Conservation (phyloP, 768 basidiomycete genomes). For the Leccinum variicolor region DNA sequence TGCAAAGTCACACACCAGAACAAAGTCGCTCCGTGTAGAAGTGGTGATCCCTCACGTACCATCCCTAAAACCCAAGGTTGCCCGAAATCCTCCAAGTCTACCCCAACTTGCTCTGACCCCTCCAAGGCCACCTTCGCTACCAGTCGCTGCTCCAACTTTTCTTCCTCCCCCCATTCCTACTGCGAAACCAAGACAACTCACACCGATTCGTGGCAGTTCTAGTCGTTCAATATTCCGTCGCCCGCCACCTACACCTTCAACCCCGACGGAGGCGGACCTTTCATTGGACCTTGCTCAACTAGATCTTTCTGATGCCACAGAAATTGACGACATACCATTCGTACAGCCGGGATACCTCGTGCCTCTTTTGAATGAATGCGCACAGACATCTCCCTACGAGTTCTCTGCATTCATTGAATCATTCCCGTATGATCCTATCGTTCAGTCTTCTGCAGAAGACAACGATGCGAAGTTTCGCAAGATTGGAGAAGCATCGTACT, state of each 20-base stretch:
- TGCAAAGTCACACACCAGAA: slow-evolving; percentile 13
- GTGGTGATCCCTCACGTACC: slow-evolving; percentile 40
- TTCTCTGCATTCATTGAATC: slow-evolving; percentile 82
- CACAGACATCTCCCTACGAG: slow-evolving; percentile 65
- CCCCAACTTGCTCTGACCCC: slow-evolving; percentile 1
- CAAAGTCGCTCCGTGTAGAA: slow-evolving; percentile 31
- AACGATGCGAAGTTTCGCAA: slow-evolving; percentile 58
- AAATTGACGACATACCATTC: slow-evolving; percentile 45
- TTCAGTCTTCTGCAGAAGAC: slow-evolving; percentile 34
- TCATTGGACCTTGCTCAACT: slow-evolving; percentile 33
- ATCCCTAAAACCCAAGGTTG: slow-evolving; percentile 19
- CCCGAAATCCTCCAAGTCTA: slow-evolving; percentile 11
- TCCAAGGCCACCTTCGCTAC: slow-evolving; percentile 1
- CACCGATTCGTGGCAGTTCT: slow-evolving; percentile 55
- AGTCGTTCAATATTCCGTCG: slow-evolving; percentile 33
- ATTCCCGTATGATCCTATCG: slow-evolving; percentile 71
- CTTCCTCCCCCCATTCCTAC: slow-evolving; percentile 17
- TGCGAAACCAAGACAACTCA: slow-evolving; percentile 55
- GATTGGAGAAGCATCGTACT: slow-evolving; percentile 95
- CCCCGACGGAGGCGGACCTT: slow-evolving; percentile 48
- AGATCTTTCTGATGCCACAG: slow-evolving; percentile 46
- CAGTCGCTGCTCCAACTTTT: background rate
- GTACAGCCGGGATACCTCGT: slow-evolving; percentile 51
- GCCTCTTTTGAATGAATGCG: slow-evolving; percentile 69
- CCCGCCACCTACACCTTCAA: slow-evolving; percentile 54